Evolutionary conservation across 202 grass and related monocot genomes (phyloP), one percentile per base, ranked within the genome.

Genomic region (Digitaria exilis): DNA sequence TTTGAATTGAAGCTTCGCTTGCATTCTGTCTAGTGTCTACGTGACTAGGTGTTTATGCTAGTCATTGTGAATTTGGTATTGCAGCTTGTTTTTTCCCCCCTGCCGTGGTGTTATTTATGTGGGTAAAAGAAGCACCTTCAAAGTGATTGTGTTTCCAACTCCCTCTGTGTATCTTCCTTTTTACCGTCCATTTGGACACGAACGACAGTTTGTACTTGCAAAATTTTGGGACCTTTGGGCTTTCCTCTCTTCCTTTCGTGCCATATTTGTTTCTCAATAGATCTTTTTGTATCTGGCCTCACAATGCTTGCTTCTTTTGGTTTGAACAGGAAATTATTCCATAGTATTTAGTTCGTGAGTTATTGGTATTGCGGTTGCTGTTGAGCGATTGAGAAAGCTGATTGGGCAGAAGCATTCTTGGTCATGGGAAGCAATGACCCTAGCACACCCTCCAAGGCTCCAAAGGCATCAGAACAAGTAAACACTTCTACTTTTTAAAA

Each of bases 361-460:
- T 66, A 3, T 8, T 31, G 32, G 15, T 29, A 24, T 44, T 44
- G 24, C 2, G 16, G 88, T 74, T 54, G 34, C 35, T 37, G 54
- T 62, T 49, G 68, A 83, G 52, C 79, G 68, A 64, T 46, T 55
- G 51, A 26, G 10, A 21, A 29, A 74, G 18, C 39, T 73, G 31
- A 37, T 37, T 52, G 54, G n/a, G n/a, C 5, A 17, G 21, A 75
- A 69, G 50, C 60, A 68, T 69, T 79, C 43, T 29, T 19, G 66
- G 69, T 35, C 52, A 90, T 90, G 88, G 88, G 88, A 25, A 87
- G 61, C 75, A 90, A 73, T 49, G 80, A 90, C 26, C 84, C 84
- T 41, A 63, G 75, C 74, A 90, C 88, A 25, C 88, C 84, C 6
- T 68, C 79, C 3, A 90, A 90, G 75, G 52, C 84, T 80, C 62